phyloP scores from a whole-genome alignment of 2,329 filamentous ascomycete species.

The Trichoderma lentiforme region DNA sequence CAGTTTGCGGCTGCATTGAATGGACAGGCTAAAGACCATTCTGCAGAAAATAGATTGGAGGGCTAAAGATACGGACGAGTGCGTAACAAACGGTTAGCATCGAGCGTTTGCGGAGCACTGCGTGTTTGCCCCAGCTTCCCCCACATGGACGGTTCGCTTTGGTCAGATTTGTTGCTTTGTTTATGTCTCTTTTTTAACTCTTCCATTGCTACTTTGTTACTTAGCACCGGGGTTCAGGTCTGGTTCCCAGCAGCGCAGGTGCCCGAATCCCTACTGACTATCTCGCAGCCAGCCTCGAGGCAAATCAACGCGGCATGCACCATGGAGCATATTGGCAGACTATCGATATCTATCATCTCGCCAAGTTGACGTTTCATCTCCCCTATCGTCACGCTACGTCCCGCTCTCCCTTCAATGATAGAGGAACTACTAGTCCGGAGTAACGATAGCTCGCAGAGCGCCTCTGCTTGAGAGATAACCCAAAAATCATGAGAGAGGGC shows the following conservation, averaged over 20 bases:
- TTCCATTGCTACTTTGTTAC: background rate
- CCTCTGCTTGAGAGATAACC: background rate
- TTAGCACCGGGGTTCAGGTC: background rate
- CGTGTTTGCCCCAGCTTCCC: background rate
- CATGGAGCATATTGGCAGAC: background rate
- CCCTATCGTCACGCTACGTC: background rate
- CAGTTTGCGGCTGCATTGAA: background rate
- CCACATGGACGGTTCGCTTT: background rate
- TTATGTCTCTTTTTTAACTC: background rate
- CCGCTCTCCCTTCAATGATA: background rate
- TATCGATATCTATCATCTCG: background rate
- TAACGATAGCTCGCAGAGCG: background rate
- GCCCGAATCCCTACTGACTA: background rate
- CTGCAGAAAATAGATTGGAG: background rate
- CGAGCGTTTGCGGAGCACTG: conserved; percentile 4
- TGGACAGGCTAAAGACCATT: conserved; percentile 1
- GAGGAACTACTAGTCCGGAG: background rate
- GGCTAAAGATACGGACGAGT: conserved; percentile 1
- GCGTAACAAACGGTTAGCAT: conserved; percentile 10
- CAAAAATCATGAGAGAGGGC: background rate
- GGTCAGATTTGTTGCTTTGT: background rate
- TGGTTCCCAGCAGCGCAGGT: background rate
- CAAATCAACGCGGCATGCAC: background rate
- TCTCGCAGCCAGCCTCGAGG: background rate
- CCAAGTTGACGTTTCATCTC: background rate